Evolutionary conservation across 352 stramenopile genomes (phyloP).

Genomic region (Aphanomyces astaci): DNA sequence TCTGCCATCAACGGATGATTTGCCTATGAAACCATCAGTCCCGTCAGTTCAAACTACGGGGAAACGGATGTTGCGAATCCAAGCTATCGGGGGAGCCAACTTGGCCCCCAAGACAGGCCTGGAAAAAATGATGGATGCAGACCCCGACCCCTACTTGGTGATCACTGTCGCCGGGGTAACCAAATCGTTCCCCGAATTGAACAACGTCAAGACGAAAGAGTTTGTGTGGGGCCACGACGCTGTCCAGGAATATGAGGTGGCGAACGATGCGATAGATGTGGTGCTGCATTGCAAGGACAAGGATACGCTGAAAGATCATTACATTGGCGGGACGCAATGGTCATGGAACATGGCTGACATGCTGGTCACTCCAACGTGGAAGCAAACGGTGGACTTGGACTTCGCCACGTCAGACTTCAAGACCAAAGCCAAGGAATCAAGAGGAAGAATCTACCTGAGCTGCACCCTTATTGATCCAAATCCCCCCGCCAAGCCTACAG

Average conservation of each 20-base stretch:
- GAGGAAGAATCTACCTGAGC: conserved; percentile 36
- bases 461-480: conserved; percentile 34
- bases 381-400: conserved; percentile 33
- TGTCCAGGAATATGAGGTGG: conserved; percentile 28
- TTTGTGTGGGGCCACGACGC: conserved; percentile 38
- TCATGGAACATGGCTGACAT: conserved; percentile 15
- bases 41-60: too few species aligned
- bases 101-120: conserved; percentile 14
- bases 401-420: conserved; percentile 44
- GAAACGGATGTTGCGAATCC: conserved; percentile 7
- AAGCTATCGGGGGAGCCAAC: conserved; percentile 3
- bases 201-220: conserved; percentile 37
- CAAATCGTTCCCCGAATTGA: conserved; percentile 30
- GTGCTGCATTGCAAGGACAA: conserved; percentile 44
- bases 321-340: conserved; percentile 40
- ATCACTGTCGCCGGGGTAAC: conserved; percentile 28
- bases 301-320: conserved; percentile 37
- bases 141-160: conserved; percentile 46
- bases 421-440: conserved; percentile 30
- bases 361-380: neutral
- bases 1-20: too few species aligned
- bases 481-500: neutral
- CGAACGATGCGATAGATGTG: conserved; percentile 26
- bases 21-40: too few species aligned
- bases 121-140: conserved; percentile 31